Evolutionary conservation across 2,329 filamentous ascomycete genomes (phyloP).

Genomic region (Fusarium zealandicum): DNA sequence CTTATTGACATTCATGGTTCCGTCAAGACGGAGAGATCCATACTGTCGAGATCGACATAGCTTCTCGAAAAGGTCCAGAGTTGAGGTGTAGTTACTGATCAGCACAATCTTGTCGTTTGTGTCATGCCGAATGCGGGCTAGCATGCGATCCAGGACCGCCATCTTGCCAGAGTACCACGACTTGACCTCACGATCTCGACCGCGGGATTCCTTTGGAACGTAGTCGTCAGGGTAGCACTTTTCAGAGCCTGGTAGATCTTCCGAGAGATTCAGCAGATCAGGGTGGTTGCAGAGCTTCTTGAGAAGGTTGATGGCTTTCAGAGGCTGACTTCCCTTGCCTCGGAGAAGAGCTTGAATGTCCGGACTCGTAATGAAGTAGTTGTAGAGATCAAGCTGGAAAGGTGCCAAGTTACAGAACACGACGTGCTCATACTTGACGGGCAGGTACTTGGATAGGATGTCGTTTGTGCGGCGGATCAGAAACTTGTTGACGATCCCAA

Average conservation of each 20-base stretch:
- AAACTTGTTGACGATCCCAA: conserved; percentile 92
- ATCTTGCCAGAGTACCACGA: conserved; percentile 98
- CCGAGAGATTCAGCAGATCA: conserved; percentile 82
- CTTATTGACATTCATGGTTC: conserved; percentile 97
- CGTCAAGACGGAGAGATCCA: conserved; percentile 87
- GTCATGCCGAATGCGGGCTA: conserved; percentile 91
- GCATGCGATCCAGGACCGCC: conserved; percentile 97
- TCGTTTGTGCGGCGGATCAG: conserved; percentile 98
- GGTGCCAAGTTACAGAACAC: conserved; percentile 95
- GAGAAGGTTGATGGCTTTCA: conserved; percentile 95
- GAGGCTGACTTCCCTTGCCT: conserved; percentile 92
- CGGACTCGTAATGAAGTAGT: conserved; percentile 95
- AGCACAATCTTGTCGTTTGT: conserved; percentile 99
- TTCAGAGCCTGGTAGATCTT: conserved; percentile 88
- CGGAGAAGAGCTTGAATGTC: conserved; percentile 91
- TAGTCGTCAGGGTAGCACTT: conserved; percentile 84
- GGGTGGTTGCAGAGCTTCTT: conserved; percentile 99
- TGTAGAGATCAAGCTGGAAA: conserved; percentile 93
- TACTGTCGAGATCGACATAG: conserved; percentile 87
- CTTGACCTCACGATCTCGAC: conserved; percentile 90
- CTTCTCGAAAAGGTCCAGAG: conserved; percentile 90
- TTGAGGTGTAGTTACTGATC: conserved; percentile 98
- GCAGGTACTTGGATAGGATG: conserved; percentile 95
- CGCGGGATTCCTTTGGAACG: conserved; percentile 84
- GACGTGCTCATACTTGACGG: conserved; percentile 98